A percentile compares a stretch with the other conserved stretches of the same genome.
Conservation (phyloP, 139 green algal genomes). For the Tetraselmis striata region DNA sequence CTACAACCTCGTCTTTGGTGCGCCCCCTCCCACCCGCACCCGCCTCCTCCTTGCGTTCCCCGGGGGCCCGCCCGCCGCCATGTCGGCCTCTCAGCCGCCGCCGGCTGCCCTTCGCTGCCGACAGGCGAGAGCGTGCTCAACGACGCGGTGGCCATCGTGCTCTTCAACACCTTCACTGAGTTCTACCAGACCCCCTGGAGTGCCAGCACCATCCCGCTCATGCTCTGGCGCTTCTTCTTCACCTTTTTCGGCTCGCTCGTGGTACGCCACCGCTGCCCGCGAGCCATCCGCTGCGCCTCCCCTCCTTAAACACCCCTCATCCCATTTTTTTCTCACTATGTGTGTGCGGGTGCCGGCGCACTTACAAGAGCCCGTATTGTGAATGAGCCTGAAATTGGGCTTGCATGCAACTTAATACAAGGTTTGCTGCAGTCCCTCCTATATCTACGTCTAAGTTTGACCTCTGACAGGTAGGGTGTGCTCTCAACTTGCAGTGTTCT, state of each 20-base stretch:
- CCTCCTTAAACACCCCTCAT: not conserved
- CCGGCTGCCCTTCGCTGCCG: constrained; percentile 51
- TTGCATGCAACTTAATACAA: too few species aligned
- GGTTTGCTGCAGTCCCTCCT: too few species aligned
- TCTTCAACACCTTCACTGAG: constrained; percentile 51
- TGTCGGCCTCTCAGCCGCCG: constrained; percentile 33
- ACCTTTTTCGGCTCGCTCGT: constrained; percentile 19
- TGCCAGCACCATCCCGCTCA: constrained; percentile 13
- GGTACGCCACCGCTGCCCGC: constrained; percentile 1
- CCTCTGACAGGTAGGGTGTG: too few species aligned
- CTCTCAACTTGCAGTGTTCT: too few species aligned
- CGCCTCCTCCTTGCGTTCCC: not conserved
- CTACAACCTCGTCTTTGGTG: constrained; percentile 34
- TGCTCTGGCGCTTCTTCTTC: constrained; percentile 16
- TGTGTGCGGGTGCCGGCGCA: too few species aligned
- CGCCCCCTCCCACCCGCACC: not conserved
- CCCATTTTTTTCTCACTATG: too few species aligned
- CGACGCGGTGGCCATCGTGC: constrained; percentile 68
- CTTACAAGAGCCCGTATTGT: too few species aligned
- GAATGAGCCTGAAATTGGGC: too few species aligned
- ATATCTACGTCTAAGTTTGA: too few species aligned
- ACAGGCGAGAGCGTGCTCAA: constrained; percentile 71
- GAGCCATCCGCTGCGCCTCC: not conserved
- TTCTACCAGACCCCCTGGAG: constrained; percentile 25
- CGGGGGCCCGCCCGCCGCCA: not conserved